Base-by-base conservation (phyloP, 2,329 filamentous ascomycete species). In the Pestalotiopsis sp. region DNA sequence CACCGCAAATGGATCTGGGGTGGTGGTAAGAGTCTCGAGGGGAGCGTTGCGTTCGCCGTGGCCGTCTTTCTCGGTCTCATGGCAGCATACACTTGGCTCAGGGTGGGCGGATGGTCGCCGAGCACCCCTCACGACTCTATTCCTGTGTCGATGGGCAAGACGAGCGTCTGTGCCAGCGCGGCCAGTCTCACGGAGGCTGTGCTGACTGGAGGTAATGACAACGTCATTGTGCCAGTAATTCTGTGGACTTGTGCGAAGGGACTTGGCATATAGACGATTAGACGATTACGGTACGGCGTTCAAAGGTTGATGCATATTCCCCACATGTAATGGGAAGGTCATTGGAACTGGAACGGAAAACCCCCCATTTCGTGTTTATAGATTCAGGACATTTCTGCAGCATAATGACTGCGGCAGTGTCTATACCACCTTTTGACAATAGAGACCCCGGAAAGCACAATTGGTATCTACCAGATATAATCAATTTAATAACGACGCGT, bases 151-250 rank as follows among this genome's bases (percentile, higher is more conserved):
- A 84, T 90, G 72, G 89, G 90, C 4, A 96, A 95, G 76, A 90
- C 92, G 12, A 83, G 85, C 4, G 76, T 93, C 62, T 97, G 94
- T 72, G 94, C 93, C 6, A 86, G 87, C 57, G 88, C 94, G 68
- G 93, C 95, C 36, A 98, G 95, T 80, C 85, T 98, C 73, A 97
- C 96, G 65, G 96, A 99, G 83, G 95, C 96, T 31, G 95, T 98
- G 61, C 83, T 99, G 71, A 98, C 96, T 14, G 96, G 96, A 2
- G 96, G 95, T 38, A 99, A 99, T 80, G 96, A 99, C 85, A 99
- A 99, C 84, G 96, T 99, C 20, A 91, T 98, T 71, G 95, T 98
- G 71, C 96, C 96, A 3, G 90, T 99, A 68, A 90, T 97, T 64
- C 82, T 99, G 70, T 99, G 96, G 96, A 88, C 95, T 69, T 90